Conservation (phyloP, 2,329 filamentous ascomycete species). For the Fonsecaea pedrosoi region DNA sequence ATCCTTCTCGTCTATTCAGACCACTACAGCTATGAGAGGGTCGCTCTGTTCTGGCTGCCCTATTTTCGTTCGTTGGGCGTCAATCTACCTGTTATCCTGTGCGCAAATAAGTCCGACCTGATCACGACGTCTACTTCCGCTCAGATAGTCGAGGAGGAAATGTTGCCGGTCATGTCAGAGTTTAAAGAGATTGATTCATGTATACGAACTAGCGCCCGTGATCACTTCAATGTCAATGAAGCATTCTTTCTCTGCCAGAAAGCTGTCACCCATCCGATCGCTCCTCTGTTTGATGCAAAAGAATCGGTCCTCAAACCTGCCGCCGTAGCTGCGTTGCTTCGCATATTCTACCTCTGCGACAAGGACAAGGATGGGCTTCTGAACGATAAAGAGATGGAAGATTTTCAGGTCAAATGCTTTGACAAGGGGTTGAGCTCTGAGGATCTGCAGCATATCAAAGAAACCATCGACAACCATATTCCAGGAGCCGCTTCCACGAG, state of each 20-base stretch:
- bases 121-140: conserved; percentile 75
- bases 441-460: conserved; percentile 89
- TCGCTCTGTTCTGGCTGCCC: conserved; percentile 97
- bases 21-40: conserved; percentile 97
- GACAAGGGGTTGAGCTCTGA: conserved; percentile 81
- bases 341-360: conserved; percentile 95
- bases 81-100: conserved; percentile 95
- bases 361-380: conserved; percentile 94
- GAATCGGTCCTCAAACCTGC: conserved; percentile 86
- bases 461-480: conserved; percentile 75
- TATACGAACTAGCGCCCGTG: conserved; percentile 89
- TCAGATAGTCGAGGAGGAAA: conserved; percentile 92
- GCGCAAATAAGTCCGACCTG: conserved; percentile 96
- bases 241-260: conserved; percentile 99
- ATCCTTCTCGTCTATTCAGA: conserved; percentile 97
- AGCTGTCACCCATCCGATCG: conserved; percentile 95
- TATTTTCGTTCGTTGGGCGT: conserved; percentile 98
- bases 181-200: conserved; percentile 99
- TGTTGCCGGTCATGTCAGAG: conserved; percentile 97
- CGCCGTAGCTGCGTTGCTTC: conserved; percentile 81
- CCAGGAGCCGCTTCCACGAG: conserved; percentile 67
- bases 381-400: conserved; percentile 86
- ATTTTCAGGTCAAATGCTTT: conserved; percentile 91
- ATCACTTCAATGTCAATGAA: conserved; percentile 93
- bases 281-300: conserved; percentile 95